Evolutionary conservation across 306 rosid species (phyloP), one percentile per base, ranked within the genome.

Genomic region (Ziziphus jujuba): DNA sequence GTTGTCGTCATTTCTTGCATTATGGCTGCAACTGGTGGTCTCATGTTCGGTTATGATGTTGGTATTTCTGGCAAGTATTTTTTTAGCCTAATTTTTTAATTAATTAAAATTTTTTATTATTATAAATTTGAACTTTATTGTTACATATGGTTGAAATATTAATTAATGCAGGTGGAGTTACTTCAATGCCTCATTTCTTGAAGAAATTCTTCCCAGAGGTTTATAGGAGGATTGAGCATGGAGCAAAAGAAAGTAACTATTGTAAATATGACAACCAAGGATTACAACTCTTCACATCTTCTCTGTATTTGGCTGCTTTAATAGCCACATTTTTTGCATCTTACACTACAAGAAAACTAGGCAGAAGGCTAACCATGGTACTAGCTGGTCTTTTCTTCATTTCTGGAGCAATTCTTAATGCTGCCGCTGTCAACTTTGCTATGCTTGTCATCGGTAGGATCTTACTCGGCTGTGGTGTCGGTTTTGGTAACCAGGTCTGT

Each of bases 381-480:
- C 63, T 83, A 6, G 89, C 91, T 12, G 96, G 96, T 5, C 5
- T 81, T 36, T 73, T 87, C 70, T 89, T 85, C 79, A 67, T 89
- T 0, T n/a, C 38, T 11, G 96, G 93, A 2, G 78, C 85, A 38
- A 60, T 24, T 38, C 71, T 89, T 5, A 83, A 83, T 24, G 83
- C 91, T 4, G 76, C 85, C 0, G 90, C 92, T 7, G 77, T 77
- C 38, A 44, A 73, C 63, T 80, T 87, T 17, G 17, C 70, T 65
- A 75, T 85, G 84, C 91, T 89, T 43, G 79, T 87, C 62, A 0
- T 66, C 49, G 93, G 93, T 19, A 72, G 96, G 17, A 35, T 87
- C 75, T 60, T 87, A 28, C 91, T 89, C 28, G 96, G 96, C 6
- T 87, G 71, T 64, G 96, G 96, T 1, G 78, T 83, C 67, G 96